Evolutionary conservation across 2,329 filamentous ascomycete genomes (phyloP).

Genomic region (Boeremia lycopersici): DNA sequence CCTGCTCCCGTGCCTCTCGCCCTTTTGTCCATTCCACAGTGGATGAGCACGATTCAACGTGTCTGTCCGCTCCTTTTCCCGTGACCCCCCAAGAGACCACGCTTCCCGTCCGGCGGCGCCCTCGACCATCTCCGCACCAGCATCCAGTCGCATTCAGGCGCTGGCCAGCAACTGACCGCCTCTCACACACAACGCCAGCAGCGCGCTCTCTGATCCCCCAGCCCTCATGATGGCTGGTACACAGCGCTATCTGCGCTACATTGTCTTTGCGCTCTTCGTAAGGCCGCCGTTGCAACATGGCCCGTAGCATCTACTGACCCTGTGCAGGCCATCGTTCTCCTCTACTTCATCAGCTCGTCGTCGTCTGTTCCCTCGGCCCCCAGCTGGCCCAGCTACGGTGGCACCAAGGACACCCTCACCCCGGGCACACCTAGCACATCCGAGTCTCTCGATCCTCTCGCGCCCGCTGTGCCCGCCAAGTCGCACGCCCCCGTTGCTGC

Average conservation of each 20-base stretch:
- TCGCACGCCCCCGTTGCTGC: conserved; percentile 14
- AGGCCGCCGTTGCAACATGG: conserved; percentile 12
- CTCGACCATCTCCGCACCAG: conserved; percentile 14
- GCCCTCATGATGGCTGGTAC: conserved; percentile 69
- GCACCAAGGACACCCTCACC: conserved; percentile 24
- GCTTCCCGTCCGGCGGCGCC: neutral
- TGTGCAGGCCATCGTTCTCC: conserved; percentile 66
- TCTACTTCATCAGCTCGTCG: conserved; percentile 81
- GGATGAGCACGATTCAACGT: conserved; percentile 5
- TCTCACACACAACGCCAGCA: conserved; percentile 1
- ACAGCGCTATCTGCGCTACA: conserved; percentile 72
- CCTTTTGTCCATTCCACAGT: neutral
- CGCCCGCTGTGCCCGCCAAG: conserved; percentile 10
- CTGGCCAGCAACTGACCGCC: conserved; percentile 16
- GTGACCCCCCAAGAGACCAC: neutral
- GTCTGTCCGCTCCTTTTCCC: conserved; percentile 10
- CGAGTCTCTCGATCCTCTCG: conserved; percentile 16
- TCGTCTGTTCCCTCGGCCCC: conserved; percentile 51
- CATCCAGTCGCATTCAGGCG: conserved; percentile 1
- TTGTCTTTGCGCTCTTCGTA: conserved; percentile 86
- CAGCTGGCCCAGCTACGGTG: conserved; percentile 39
- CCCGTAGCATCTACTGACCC: conserved; percentile 17
- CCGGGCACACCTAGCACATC: conserved; percentile 20
- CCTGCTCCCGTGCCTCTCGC: conserved; percentile 2
- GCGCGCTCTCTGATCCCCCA: conserved; percentile 20